A percentile compares a stretch with the other conserved stretches of the same genome.
phyloP scores from a whole-genome alignment of 2,329 filamentous ascomycete species.

The Diplodia sapinea region DNA sequence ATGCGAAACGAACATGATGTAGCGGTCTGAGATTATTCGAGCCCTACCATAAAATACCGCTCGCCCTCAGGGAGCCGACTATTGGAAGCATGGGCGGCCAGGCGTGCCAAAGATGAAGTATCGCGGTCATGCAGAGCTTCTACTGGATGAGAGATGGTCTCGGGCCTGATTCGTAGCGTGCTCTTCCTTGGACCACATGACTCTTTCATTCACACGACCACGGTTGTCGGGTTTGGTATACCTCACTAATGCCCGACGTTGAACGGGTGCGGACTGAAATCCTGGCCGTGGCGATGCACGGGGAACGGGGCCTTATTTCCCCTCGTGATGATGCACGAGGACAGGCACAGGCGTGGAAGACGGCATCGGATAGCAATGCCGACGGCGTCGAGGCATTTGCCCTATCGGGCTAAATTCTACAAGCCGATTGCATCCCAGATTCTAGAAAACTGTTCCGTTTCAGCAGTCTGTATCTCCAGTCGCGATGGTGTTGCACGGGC shows the following conservation, averaged over 20 bases:
- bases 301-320: conserved; percentile 5
- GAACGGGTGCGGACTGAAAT: background rate
- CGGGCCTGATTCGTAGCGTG: background rate
- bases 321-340: conserved; percentile 1
- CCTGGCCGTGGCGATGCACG: background rate
- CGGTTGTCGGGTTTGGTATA: background rate
- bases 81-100: background rate
- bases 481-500: background rate
- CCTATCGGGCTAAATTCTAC: background rate
- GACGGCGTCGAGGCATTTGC: background rate
- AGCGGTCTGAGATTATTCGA: background rate
- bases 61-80: background rate
- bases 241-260: background rate
- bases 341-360: background rate
- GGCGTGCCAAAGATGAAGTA: background rate
- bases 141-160: background rate
- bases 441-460: background rate
- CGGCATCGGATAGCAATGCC: background rate
- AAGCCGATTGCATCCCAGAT: background rate
- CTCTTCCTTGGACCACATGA: background rate
- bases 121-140: background rate
- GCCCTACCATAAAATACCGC: background rate
- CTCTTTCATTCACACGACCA: background rate
- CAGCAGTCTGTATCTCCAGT: background rate
- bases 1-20: background rate